Evolutionary conservation across 345 rosid genomes (phyloP), one percentile per base, ranked within the genome.

Genomic region (Aquilaria sinensis): DNA sequence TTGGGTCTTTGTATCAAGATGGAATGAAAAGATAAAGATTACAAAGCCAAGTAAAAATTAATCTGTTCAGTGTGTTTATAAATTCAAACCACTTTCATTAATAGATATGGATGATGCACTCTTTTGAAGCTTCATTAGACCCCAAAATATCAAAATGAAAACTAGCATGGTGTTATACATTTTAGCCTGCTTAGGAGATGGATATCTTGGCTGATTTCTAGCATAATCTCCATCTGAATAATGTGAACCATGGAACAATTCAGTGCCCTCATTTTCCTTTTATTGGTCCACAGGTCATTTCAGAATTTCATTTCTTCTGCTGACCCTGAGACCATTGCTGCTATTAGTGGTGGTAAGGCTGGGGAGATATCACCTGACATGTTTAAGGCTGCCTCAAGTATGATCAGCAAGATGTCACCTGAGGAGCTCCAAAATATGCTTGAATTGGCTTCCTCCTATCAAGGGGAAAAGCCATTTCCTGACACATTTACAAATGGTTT

Each of bases 401-500:
- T 91, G 97, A 83, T 95, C 12, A 43, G 88, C 66, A 91, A 87
- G 75, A 91, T 95, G 96, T 72, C 97, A 6, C 90, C 96, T 12
- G 92, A 87, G 55, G 96, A 91, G 70, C 96, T 95, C 61, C 87
- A 94, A 57, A 94, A 72, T 61, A 83, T 90, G 95, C 77, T 88
- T 67, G 83, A 84, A 62, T 13, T 87, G 77, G 96, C 98, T 13
- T 85, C 96, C 47, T 84, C 96, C 5, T 85, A 82, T 65, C 77
- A 80, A 31, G 88, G 84, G 47, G 86, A 68, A 63, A 81, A 72
- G 71, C 81, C 85, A 63, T 67, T 61, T 56, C 6, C 71, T 41
- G 74, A 79, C 60, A 57, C 80, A 53, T 70, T 69, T 12, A 79
- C 63, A 72, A 77, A 78, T 16, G 63, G 78, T 71, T 81, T 79